These are phyloP conservation scores for Echria macrotheca DNA, from an alignment of 495 filamentous ascomycete genomes.

Conservation along the genomic window DNA sequence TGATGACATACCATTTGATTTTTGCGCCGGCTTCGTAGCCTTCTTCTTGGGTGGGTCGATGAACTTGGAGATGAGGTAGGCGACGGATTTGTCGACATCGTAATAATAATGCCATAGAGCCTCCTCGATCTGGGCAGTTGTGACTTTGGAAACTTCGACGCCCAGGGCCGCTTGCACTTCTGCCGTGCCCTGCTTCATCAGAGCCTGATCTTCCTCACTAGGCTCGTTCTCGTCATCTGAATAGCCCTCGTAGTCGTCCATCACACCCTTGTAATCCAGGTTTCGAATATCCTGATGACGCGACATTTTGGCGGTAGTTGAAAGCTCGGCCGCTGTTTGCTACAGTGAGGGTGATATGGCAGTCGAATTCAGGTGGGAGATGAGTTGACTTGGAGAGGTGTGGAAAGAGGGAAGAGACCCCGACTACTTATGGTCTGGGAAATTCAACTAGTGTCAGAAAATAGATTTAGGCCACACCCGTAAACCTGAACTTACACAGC, in stretches of 20 bases:
- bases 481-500: background rate
- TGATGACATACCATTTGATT: slow-evolving; percentile 50
- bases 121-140: slow-evolving; percentile 74
- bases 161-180: slow-evolving; percentile 53
- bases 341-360: background rate
- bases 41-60: slow-evolving; percentile 31
- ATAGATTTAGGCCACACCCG: too few species aligned
- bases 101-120: slow-evolving; percentile 94
- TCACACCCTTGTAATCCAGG: slow-evolving; percentile 54
- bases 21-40: slow-evolving; percentile 26
- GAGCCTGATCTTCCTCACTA: slow-evolving; percentile 52
- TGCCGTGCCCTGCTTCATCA: slow-evolving; percentile 52
- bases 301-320: slow-evolving; percentile 45
- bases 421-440: background rate
- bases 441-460: too few species aligned
- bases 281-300: slow-evolving; percentile 56
- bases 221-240: slow-evolving; percentile 48
- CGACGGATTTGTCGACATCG: slow-evolving; percentile 77
- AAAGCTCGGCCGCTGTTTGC: background rate
- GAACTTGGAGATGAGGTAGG: slow-evolving; percentile 65
- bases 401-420: background rate
- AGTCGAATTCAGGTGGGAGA: background rate
- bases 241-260: slow-evolving; percentile 55
- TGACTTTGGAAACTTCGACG: slow-evolving; percentile 44
- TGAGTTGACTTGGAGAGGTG: background rate